Conservation (phyloP, 345 rosid genomes). For the Acer campestre region DNA sequence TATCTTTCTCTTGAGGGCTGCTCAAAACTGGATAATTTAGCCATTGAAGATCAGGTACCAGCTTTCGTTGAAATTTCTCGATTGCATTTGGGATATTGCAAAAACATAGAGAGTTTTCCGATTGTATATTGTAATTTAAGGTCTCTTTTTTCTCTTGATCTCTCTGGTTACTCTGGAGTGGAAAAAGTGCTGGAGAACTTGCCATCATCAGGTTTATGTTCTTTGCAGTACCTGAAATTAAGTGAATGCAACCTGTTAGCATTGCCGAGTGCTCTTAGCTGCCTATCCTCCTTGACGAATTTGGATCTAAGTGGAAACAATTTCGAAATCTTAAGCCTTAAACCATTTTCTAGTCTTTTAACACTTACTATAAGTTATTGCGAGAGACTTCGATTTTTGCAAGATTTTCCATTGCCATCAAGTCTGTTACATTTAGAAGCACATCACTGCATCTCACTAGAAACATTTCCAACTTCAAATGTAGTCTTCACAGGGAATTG, state of each 20-base stretch:
- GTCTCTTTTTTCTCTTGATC: not conserved
- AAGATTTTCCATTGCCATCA: too few species aligned
- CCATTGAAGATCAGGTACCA: constrained; percentile 11
- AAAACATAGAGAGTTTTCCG: constrained; percentile 6
- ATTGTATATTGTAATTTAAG: not conserved
- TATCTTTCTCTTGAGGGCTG: not conserved
- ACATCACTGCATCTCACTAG: too few species aligned
- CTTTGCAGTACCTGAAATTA: not conserved
- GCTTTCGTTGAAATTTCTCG: not conserved
- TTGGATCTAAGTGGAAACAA: not conserved
- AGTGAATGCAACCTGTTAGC: not conserved
- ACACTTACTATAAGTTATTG: too few species aligned
- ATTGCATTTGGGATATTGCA: constrained; percentile 9
- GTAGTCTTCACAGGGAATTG: not conserved
- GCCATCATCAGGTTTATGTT: not conserved
- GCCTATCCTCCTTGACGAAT: not conserved
- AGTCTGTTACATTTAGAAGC: too few species aligned
- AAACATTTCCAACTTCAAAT: not conserved
- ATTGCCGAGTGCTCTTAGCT: not conserved
- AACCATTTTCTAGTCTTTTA: not conserved
- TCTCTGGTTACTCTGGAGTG: not conserved
- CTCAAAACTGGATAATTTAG: not conserved
- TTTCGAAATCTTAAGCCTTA: not conserved
- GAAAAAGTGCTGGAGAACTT: not conserved
- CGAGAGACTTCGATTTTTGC: too few species aligned